These are phyloP conservation scores for Dactylellina cionopaga DNA, from an alignment of 2,329 filamentous ascomycete genomes.

Conservation along the genomic window DNA sequence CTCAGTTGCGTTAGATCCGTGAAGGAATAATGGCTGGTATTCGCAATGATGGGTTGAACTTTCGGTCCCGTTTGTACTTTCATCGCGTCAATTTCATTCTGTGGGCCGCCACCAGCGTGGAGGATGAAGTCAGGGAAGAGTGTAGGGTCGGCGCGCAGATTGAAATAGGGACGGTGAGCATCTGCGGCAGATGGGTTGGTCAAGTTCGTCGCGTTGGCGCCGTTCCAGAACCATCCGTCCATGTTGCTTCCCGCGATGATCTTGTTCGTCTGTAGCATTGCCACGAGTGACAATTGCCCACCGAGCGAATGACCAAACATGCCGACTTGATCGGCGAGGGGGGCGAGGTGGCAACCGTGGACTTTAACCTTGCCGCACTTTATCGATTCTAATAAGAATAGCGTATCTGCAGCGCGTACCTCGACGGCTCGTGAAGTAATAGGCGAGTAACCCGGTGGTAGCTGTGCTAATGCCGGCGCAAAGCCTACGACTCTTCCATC, in stretches of 20 bases:
- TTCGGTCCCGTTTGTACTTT: constrained; percentile 30
- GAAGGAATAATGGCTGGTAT: constrained; percentile 29
- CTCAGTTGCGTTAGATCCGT: constrained; percentile 29
- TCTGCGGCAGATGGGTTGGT: constrained; percentile 13
- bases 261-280: constrained; percentile 16
- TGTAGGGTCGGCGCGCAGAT: neutral
- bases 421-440: constrained; percentile 4
- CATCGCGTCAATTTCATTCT: constrained; percentile 36
- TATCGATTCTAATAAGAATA: constrained; percentile 10
- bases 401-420: constrained; percentile 19
- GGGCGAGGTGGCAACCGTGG: constrained; percentile 2
- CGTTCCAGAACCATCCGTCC: constrained; percentile 41
- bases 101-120: constrained; percentile 22
- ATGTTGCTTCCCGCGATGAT: constrained; percentile 34
- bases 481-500: constrained; percentile 2
- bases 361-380: constrained; percentile 17
- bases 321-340: constrained; percentile 13
- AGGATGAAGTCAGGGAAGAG: constrained; percentile 9
- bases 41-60: constrained; percentile 27
- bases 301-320: constrained; percentile 34
- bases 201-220: constrained; percentile 34
- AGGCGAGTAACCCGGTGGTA: constrained; percentile 17
- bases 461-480: neutral
- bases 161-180: constrained; percentile 15
- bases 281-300: constrained; percentile 18